Evolutionary conservation across 108 stramenopile genomes (phyloP).

Genomic region (Licmophora abbreviata): DNA sequence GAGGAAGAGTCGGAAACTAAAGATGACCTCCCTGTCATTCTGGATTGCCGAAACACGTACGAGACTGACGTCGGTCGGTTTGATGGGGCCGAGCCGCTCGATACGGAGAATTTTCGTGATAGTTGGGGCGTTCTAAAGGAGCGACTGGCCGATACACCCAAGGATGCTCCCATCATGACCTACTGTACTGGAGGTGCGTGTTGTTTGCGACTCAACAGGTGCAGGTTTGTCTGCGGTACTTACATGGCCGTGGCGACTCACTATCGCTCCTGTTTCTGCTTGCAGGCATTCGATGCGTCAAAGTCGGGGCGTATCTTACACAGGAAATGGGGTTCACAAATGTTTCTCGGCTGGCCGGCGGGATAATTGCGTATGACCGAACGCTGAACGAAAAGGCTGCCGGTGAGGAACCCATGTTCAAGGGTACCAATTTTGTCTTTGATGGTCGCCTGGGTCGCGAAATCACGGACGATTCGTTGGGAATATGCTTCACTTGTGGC

Average conservation of each 20-base stretch:
- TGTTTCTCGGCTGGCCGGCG: constrained; percentile 87
- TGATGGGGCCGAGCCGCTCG: constrained; percentile 81
- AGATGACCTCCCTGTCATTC: constrained; percentile 38
- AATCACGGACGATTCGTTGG: constrained; percentile 88
- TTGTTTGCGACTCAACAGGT: constrained; percentile 2
- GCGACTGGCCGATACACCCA: constrained; percentile 67
- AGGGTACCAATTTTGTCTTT: constrained; percentile 97
- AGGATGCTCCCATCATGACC: constrained; percentile 87
- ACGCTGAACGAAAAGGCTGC: constrained; percentile 50
- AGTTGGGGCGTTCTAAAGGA: constrained; percentile 81
- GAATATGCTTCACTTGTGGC: constrained; percentile 84
- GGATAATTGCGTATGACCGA: constrained; percentile 90
- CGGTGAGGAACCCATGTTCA: constrained; percentile 77
- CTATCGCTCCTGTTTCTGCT: constrained; percentile 23
- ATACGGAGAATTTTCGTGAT: constrained; percentile 86
- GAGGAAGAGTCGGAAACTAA: constrained; percentile 4
- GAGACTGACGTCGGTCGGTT: constrained; percentile 91
- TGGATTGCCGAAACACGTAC: constrained; percentile 86
- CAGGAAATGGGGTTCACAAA: constrained; percentile 93
- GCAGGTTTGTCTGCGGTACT: not conserved
- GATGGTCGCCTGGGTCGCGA: constrained; percentile 87
- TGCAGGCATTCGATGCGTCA: constrained; percentile 93
- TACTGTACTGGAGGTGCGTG: constrained; percentile 97
- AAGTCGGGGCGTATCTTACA: constrained; percentile 87
- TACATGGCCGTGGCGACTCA: not conserved